A percentile compares a stretch with the other conserved stretches of the same genome.
These are phyloP conservation scores for Tolypocladium album DNA, from an alignment of 2,329 filamentous ascomycete genomes.

Conservation along the genomic window DNA sequence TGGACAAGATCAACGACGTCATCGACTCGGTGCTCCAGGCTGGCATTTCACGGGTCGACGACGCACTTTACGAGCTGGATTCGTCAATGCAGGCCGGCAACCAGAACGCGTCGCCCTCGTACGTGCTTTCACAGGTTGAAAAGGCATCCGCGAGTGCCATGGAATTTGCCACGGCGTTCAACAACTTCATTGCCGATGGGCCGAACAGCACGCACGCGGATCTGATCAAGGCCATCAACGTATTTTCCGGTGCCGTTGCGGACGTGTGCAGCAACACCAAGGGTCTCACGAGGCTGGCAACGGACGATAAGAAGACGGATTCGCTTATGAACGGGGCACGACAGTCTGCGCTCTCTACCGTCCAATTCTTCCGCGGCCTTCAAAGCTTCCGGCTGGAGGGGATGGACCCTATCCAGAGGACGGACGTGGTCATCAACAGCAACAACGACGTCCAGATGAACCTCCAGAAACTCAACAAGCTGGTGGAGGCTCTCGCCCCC, in stretches of 20 bases:
- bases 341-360: constrained; percentile 73
- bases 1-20: constrained; percentile 92
- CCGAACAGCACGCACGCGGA: constrained; percentile 83
- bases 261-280: constrained; percentile 96
- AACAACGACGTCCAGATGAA: constrained; percentile 95
- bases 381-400: constrained; percentile 91
- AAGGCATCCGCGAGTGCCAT: constrained; percentile 91
- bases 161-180: constrained; percentile 96
- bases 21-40: constrained; percentile 94
- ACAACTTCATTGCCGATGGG: constrained; percentile 95
- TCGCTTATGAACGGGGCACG: constrained; percentile 73
- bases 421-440: constrained; percentile 93
- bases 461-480: constrained; percentile 84
- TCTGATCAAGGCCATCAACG: constrained; percentile 84
- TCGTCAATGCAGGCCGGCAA: constrained; percentile 98
- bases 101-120: constrained; percentile 90
- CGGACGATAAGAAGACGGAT: constrained; percentile 90
- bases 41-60: constrained; percentile 87
- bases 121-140: constrained; percentile 92
- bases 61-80: constrained; percentile 93
- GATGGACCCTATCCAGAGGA: constrained; percentile 84
- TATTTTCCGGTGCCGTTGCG: constrained; percentile 81
- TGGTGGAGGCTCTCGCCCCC: constrained; percentile 84
- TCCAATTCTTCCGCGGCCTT: constrained; percentile 89
- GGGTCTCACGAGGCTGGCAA: constrained; percentile 83